Evolutionary conservation across 1,284 basidiomycete species (phyloP).

Genomic region (Xerocomus amazonicus): DNA sequence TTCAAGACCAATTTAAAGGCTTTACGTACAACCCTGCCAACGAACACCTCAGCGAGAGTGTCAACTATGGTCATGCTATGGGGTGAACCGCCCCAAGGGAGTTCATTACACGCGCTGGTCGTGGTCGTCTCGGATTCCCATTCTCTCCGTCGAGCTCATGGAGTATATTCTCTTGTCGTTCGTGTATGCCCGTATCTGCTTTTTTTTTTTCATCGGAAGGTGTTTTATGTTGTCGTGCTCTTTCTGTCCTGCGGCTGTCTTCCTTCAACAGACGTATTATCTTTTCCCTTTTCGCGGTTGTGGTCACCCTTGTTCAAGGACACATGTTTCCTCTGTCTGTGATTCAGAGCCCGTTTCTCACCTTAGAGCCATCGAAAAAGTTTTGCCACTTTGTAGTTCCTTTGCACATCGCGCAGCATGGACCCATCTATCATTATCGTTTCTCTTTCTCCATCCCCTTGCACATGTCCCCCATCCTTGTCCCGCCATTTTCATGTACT

Average conservation of each 20-base stretch:
- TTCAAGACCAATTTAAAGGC: constrained; percentile 91
- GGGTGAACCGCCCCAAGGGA: constrained; percentile 23
- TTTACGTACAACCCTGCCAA: constrained; percentile 83
- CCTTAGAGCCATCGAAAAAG: too few species aligned
- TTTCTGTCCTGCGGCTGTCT: not conserved
- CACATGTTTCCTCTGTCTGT: constrained; percentile 9
- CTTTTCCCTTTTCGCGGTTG: not conserved
- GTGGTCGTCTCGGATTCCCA: constrained; percentile 12
- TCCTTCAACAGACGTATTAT: not conserved
- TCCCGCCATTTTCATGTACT: too few species aligned
- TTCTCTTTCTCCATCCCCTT: not conserved
- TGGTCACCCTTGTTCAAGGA: constrained; percentile 3
- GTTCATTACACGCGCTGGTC: constrained; percentile 23
- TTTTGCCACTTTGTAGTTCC: too few species aligned
- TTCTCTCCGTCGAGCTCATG: not conserved
- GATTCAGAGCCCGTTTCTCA: constrained; percentile 2
- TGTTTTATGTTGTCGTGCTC: not conserved
- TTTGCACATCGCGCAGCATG: constrained; percentile 8
- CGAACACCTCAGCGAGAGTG: constrained; percentile 76
- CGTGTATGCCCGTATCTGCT: not conserved
- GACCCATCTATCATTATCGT: constrained; percentile 13
- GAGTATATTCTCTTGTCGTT: not conserved
- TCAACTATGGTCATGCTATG: constrained; percentile 49
- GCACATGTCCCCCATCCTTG: too few species aligned
- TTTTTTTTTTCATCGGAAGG: not conserved